Percentiles rank a stretch among this genome's conserved stretches.
Evolutionary conservation across 2,329 filamentous ascomycete species (phyloP).

Genomic region (Dactylonectria estremocensis): DNA sequence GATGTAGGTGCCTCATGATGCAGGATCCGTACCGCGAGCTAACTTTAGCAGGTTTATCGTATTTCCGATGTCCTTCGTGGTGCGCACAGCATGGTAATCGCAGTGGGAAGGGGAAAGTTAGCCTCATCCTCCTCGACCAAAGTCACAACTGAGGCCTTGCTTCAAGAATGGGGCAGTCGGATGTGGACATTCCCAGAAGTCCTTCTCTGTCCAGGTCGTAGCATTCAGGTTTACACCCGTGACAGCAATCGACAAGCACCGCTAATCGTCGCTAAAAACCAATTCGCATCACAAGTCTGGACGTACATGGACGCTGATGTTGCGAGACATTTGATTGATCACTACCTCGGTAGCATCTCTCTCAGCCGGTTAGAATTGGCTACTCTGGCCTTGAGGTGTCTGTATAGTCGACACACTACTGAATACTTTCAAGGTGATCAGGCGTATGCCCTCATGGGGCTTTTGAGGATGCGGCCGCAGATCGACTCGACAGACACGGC

Average conservation of each 20-base stretch:
- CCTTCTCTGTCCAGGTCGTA: slow-evolving; percentile 45
- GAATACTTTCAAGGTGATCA: slow-evolving; percentile 50
- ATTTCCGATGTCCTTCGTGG: slow-evolving; percentile 48
- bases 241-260: slow-evolving; percentile 40
- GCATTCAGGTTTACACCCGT: slow-evolving; percentile 45
- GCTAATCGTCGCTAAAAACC: slow-evolving; percentile 49
- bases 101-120: slow-evolving; percentile 42
- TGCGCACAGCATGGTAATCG: slow-evolving; percentile 44
- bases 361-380: slow-evolving; percentile 54
- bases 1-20: slow-evolving; percentile 35
- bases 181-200: slow-evolving; percentile 51
- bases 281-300: slow-evolving; percentile 52
- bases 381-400: slow-evolving; percentile 49
- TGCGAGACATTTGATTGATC: slow-evolving; percentile 53
- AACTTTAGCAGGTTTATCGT: slow-evolving; percentile 40
- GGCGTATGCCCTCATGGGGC: slow-evolving; percentile 56
- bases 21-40: not conserved
- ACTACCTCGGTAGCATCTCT: slow-evolving; percentile 51
- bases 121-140: too few relatives aligned
- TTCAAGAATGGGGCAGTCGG: slow-evolving; percentile 47
- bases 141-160: slow-evolving; percentile 36
- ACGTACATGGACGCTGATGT: slow-evolving; percentile 45
- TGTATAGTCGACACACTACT: slow-evolving; percentile 47
- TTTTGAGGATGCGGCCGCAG: slow-evolving; percentile 51
- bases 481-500: slow-evolving; percentile 52